These are phyloP conservation scores for Aurinia saxatilis DNA, from an alignment of 345 rosid species.

Conservation along the genomic window DNA sequence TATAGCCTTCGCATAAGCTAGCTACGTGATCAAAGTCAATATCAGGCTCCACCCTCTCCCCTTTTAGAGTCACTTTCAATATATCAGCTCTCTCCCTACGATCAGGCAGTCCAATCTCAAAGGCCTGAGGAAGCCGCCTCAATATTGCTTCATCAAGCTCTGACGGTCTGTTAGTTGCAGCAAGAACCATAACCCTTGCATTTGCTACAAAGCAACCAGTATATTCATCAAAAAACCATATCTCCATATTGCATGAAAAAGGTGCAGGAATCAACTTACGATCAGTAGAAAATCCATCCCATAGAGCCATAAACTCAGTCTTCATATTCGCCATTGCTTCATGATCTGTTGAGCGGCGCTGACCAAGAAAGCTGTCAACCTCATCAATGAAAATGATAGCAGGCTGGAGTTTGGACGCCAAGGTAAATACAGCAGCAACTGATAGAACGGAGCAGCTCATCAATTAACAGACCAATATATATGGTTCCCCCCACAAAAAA, in stretches of 20 bases:
- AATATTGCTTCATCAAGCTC: constrained; percentile 98
- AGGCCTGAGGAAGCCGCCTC: constrained; percentile 92
- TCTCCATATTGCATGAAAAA: neutral
- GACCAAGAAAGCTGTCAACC: constrained; percentile 95
- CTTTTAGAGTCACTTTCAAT: constrained; percentile 77
- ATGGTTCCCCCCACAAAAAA: too few species aligned
- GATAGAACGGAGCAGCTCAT: constrained; percentile 24
- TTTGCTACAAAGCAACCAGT: constrained; percentile 42
- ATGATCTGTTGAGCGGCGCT: constrained; percentile 82
- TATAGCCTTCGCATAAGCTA: constrained; percentile 66
- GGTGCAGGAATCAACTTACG: constrained; percentile 50
- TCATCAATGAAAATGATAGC: constrained; percentile 95
- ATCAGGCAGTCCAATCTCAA: constrained; percentile 95
- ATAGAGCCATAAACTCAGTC: constrained; percentile 98
- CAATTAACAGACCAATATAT: too few species aligned
- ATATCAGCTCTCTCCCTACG: constrained; percentile 61
- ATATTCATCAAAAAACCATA: neutral
- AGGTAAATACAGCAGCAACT: constrained; percentile 96
- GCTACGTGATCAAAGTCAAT: constrained; percentile 70
- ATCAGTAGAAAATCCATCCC: constrained; percentile 98
- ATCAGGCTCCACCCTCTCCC: constrained; percentile 54
- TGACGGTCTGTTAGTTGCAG: constrained; percentile 95
- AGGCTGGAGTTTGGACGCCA: constrained; percentile 93
- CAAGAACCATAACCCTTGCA: constrained; percentile 97
- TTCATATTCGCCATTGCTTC: constrained; percentile 94